Conservation (phyloP, 345 rosid genomes). For the Corymbia maculata region DNA sequence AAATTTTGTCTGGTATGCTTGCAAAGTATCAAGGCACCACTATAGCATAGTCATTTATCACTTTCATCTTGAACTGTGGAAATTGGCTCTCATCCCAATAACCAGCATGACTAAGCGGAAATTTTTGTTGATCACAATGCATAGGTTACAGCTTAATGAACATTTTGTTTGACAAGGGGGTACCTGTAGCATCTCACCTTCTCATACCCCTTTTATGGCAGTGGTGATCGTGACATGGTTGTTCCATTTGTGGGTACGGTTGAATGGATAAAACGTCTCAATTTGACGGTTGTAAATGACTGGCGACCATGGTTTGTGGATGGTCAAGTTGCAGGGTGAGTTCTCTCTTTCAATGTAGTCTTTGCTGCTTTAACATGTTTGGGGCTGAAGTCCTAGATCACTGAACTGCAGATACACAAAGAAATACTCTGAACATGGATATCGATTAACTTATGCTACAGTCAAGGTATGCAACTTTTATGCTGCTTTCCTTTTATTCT, state of each 20-base stretch:
- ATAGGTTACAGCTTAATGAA: neutral
- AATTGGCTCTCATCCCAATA: neutral
- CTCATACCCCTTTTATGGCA: neutral
- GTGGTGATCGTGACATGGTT: constrained; percentile 29
- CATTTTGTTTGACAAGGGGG: neutral
- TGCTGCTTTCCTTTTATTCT: neutral
- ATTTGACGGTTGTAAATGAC: constrained; percentile 6
- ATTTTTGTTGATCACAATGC: neutral
- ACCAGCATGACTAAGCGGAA: neutral
- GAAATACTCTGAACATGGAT: constrained; percentile 11
- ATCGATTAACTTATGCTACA: constrained; percentile 25
- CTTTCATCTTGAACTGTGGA: neutral
- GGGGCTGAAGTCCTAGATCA: neutral
- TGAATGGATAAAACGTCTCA: constrained; percentile 15
- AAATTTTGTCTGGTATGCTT: neutral
- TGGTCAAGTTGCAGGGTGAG: constrained; percentile 36
- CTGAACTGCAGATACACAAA: constrained; percentile 15
- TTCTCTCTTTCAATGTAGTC: neutral
- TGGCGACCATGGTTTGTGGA: constrained; percentile 38
- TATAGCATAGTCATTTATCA: neutral
- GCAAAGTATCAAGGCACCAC: neutral
- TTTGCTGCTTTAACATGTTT: neutral
- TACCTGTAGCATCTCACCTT: neutral
- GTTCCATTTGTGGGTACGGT: constrained; percentile 18
- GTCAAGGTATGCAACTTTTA: constrained; percentile 11